Evolutionary conservation across 2,329 filamentous ascomycete species (phyloP), one percentile per base, ranked within the genome.

Genomic region (Ambrosiella beaveri): DNA sequence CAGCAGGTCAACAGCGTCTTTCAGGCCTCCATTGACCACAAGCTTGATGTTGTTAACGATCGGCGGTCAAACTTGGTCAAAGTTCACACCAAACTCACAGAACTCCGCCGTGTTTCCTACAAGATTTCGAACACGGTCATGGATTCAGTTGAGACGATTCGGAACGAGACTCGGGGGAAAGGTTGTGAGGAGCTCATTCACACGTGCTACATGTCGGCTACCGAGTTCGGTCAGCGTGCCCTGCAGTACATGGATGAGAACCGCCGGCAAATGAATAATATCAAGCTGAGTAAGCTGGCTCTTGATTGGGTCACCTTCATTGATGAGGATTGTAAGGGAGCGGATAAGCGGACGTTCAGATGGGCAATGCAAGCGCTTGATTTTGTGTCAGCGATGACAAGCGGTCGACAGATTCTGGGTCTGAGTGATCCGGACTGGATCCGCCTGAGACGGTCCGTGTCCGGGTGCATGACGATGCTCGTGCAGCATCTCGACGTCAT

Each of bases 401-500:
- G 88, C 56, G 93, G 93, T 9, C 84, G 90, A 60, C 90, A 95
- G 65, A 94, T 98, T 53, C 72, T 98, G n/a, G 87, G 85, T 0
- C 82, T 98, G 61, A 88, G 85, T 45, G 88, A 95, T 60, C 80
- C 85, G 45, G 91, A 98, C 66, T 98, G 95, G 68, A 79, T 83
- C 5, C 82, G 78, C 62, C 74, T 98, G 62, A 81, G 91, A 50
- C 77, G 81, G 59, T 97, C 96, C 69, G 93, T 98, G 4, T 89
- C 89, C 7, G 91, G 91, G 0, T 98, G 93, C 69, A 98, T 98
- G 93, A 90, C 88, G 17, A 78, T 98, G 27, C 76, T 98, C 54
- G 97, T 98, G 64, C 96, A 90, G 8, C 93, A 98, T 70, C 98
- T 98, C 65, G 93, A 98, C 69, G 97, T 98, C 70, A 95, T 98